Conservation (phyloP, 495 filamentous ascomycete species). For the Aspergillus bridgeri region DNA sequence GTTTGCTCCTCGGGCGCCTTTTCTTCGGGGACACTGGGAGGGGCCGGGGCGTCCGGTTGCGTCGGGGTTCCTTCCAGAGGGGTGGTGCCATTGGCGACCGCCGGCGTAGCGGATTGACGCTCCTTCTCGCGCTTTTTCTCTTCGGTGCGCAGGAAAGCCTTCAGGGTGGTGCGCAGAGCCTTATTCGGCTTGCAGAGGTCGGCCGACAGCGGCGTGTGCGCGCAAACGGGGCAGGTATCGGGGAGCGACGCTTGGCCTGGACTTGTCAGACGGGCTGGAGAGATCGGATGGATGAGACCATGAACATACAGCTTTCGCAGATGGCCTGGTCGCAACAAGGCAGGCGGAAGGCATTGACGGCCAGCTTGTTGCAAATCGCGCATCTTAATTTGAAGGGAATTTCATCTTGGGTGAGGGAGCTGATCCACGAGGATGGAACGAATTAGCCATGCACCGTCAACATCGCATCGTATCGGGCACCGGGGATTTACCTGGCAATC, state of each 20-base stretch:
- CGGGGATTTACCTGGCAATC: conserved; percentile 38
- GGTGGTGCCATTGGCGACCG: conserved; percentile 21
- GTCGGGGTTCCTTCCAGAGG: conserved; percentile 21
- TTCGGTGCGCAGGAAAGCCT: conserved; percentile 79
- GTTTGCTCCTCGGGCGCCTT: conserved; percentile 2
- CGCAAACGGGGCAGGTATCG: conserved; percentile 86
- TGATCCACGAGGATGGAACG: conserved; percentile 27
- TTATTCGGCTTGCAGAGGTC: conserved; percentile 89
- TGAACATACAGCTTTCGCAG: conserved; percentile 76
- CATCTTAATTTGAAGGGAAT: conserved; percentile 94
- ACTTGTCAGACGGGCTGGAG: conserved; percentile 21
- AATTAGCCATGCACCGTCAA: conserved; percentile 2
- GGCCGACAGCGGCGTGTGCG: conserved; percentile 77
- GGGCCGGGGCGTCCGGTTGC: conserved; percentile 15
- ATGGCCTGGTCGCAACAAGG: conserved; percentile 96
- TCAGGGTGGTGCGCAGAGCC: conserved; percentile 79
- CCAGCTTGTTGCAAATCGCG: conserved; percentile 85
- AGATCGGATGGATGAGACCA: not conserved
- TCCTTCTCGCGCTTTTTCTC: conserved; percentile 78
- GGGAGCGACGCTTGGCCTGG: conserved; percentile 74
- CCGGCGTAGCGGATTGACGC: conserved; percentile 38
- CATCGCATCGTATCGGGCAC: not conserved
- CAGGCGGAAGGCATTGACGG: conserved; percentile 84
- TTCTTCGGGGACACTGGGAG: conserved; percentile 5
- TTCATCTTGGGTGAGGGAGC: conserved; percentile 76